Percentiles rank a stretch among this genome's conserved stretches.
phyloP scores from a whole-genome alignment of 805 yeast genomes.

The Suhomyces faveliae region DNA sequence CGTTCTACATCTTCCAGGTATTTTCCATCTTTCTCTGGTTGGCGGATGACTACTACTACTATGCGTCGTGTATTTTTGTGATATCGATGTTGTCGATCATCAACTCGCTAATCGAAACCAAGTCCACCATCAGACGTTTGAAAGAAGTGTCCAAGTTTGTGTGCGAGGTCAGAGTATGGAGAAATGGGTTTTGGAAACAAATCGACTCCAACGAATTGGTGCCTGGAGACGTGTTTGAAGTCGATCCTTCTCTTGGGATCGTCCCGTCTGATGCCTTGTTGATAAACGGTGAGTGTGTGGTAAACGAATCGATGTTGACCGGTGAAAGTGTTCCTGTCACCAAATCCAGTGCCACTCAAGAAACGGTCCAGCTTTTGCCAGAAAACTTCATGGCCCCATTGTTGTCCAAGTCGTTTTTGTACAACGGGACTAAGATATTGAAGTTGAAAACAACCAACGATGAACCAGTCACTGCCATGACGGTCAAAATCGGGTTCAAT shows the following conservation, averaged over 20 bases:
- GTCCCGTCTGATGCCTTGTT: conserved; percentile 90
- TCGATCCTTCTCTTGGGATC: conserved; percentile 71
- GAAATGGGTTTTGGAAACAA: conserved; percentile 92
- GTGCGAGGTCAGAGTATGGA: conserved; percentile 85
- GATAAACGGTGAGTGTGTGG: conserved; percentile 88
- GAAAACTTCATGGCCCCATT: conserved; percentile 62
- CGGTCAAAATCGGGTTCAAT: conserved; percentile 84
- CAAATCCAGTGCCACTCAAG: conserved; percentile 64
- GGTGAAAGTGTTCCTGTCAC: conserved; percentile 98
- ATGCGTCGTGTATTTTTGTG: conserved; percentile 86
- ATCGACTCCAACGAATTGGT: conserved; percentile 74
- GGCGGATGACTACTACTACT: conserved; percentile 87
- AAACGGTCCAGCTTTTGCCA: conserved; percentile 54
- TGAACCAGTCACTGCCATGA: conserved; percentile 84
- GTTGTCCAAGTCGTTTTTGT: conserved; percentile 74
- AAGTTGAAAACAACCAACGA: conserved; percentile 73
- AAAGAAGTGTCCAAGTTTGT: conserved; percentile 68
- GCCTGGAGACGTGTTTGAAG: conserved; percentile 94
- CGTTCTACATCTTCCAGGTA: conserved; percentile 92
- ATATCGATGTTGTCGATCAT: conserved; percentile 79
- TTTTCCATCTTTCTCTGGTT: conserved; percentile 91
- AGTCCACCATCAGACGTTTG: conserved; percentile 66
- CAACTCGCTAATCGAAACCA: conserved; percentile 85
- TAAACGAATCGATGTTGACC: conserved; percentile 97
- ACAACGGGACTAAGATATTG: conserved; percentile 85